Percentiles rank a stretch among this genome's conserved stretches.
These are phyloP conservation scores for Meripilus lineatus DNA, from an alignment of 1,284 basidiomycete species.

Conservation along the genomic window DNA sequence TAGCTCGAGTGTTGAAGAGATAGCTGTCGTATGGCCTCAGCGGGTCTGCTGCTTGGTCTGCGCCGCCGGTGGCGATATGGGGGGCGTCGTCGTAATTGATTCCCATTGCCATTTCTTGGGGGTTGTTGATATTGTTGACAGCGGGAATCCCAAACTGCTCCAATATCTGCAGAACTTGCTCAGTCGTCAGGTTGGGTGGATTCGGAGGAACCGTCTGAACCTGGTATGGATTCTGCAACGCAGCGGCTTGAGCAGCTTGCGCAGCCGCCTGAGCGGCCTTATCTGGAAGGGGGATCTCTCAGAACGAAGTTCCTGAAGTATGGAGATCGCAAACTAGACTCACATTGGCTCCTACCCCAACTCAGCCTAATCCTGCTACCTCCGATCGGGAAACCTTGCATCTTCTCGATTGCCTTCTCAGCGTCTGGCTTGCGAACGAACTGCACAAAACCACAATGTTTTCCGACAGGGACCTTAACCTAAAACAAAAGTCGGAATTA, in stretches of 20 bases:
- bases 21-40: conserved; percentile 6
- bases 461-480: conserved; percentile 94
- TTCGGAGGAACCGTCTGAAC: conserved; percentile 26
- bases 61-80: not conserved
- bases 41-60: not conserved
- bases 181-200: conserved; percentile 42
- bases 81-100: not conserved
- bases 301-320: not conserved
- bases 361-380: conserved; percentile 87
- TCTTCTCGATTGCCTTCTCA: conserved; percentile 88
- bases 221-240: conserved; percentile 50
- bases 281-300: conserved; percentile 37
- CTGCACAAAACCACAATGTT: conserved; percentile 95
- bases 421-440: conserved; percentile 91
- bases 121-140: conserved; percentile 10
- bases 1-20: conserved; percentile 14
- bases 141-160: conserved; percentile 47
- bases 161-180: conserved; percentile 64
- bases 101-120: too few relatives aligned
- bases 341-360: conserved; percentile 91
- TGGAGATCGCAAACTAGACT: conserved; percentile 22
- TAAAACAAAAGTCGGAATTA: conserved; percentile 25
- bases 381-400: conserved; percentile 94
- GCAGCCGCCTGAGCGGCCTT: conserved; percentile 85
- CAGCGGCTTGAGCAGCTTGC: conserved; percentile 71